phyloP scores from a whole-genome alignment of 1,139 yeast species.

The Geotrichum carabidarum region DNA sequence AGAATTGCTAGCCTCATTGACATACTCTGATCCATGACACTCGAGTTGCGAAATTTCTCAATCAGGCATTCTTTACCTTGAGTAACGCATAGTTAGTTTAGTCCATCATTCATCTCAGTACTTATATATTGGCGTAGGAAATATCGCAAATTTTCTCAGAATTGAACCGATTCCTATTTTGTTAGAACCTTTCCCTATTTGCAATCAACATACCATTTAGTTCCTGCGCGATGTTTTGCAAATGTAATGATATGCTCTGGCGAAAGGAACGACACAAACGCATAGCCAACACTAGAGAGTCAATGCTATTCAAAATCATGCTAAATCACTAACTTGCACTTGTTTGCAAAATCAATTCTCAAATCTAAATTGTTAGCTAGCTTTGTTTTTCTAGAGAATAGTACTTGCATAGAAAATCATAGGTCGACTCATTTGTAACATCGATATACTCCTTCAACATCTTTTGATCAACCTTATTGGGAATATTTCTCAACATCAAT shows the following conservation, averaged over 20 bases:
- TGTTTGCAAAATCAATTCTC: conserved; percentile 48
- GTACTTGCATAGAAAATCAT: conserved; percentile 49
- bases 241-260: conserved; percentile 44
- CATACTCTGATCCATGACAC: conserved; percentile 44
- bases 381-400: conserved; percentile 19
- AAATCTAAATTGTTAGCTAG: conserved; percentile 33
- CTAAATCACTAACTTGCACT: conserved; percentile 39
- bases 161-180: conserved; percentile 38
- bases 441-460: conserved; percentile 45
- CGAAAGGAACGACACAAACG: conserved; percentile 46
- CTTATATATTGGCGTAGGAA: conserved; percentile 46
- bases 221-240: conserved; percentile 44
- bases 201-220: conserved; percentile 39
- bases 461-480: conserved; percentile 46
- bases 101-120: conserved; percentile 4
- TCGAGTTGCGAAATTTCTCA: conserved; percentile 47
- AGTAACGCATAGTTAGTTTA: conserved; percentile 23
- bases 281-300: conserved; percentile 44
- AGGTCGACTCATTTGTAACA: conserved; percentile 45
- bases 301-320: not conserved
- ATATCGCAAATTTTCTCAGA: conserved; percentile 49
- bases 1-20: not conserved
- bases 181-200: not conserved
- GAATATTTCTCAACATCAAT: conserved; percentile 49
- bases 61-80: conserved; percentile 46